Percentiles rank a stretch among this genome's conserved stretches.
These are phyloP conservation scores for Penicillium cataractarum DNA, from an alignment of 495 filamentous ascomycete species.

Conservation along the genomic window DNA sequence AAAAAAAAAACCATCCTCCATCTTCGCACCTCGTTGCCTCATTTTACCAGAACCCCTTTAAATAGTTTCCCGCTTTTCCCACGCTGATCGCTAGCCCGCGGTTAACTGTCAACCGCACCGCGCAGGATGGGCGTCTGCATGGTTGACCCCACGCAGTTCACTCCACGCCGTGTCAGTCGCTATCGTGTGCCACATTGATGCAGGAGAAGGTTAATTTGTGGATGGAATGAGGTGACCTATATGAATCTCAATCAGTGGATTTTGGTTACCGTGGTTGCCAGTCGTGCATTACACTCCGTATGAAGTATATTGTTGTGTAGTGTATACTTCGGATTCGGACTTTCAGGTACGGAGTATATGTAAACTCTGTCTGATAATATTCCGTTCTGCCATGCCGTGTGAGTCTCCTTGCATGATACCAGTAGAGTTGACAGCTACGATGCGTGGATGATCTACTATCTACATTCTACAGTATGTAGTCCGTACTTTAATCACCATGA, in stretches of 20 bases:
- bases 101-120: conserved; percentile 12
- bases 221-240: not conserved
- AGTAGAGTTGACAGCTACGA: not conserved
- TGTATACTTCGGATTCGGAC: no score
- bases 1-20: not conserved
- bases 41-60: not conserved
- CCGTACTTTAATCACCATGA: no score
- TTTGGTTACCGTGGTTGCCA: not conserved
- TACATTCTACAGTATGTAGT: no score
- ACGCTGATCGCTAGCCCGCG: conserved; percentile 1
- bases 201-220: conserved; percentile 9
- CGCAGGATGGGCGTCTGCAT: conserved; percentile 7
- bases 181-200: conserved; percentile 13
- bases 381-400: not conserved
- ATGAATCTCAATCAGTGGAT: no score
- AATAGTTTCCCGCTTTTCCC: not conserved
- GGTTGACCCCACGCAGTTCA: conserved; percentile 5
- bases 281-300: not conserved
- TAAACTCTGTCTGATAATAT: not conserved
- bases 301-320: not conserved
- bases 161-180: conserved; percentile 6
- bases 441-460: no score
- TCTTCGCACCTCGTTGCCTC: conserved; percentile 2
- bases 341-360: no score
- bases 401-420: not conserved